These are phyloP conservation scores for Agarophyton chilense DNA, from an alignment of 23 red algal genomes.

Conservation along the genomic window DNA sequence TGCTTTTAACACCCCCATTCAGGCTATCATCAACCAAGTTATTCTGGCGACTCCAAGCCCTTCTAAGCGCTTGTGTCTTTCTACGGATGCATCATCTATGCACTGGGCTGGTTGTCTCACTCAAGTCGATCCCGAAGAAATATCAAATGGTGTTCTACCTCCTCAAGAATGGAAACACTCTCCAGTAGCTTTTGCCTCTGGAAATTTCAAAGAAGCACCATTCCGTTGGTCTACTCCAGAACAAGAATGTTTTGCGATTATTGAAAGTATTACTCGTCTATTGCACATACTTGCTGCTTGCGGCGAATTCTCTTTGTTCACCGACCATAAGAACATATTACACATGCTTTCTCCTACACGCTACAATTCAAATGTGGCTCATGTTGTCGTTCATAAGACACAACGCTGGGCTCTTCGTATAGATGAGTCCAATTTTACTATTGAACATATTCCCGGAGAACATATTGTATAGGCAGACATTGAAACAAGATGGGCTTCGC, in stretches of 20 bases:
- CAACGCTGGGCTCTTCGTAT: conserved; percentile 14
- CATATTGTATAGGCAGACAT: background rate
- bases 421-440: background rate
- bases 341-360: background rate
- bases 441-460: conserved; percentile 9
- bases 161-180: background rate
- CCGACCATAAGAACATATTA: background rate
- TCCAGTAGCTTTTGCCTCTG: conserved; percentile 5
- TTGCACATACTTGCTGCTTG: background rate
- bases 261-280: background rate
- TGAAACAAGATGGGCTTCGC: background rate
- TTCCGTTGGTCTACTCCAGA: background rate
- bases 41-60: no score
- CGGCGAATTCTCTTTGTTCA: background rate
- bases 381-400: background rate
- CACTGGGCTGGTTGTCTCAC: no score
- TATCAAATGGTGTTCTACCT: background rate
- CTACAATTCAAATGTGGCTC: background rate
- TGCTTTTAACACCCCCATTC: no score
- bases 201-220: background rate
- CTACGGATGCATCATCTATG: no score
- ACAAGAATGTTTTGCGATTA: background rate
- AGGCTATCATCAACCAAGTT: no score
- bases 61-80: no score
- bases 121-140: background rate